Base-by-base conservation (phyloP, 2,329 filamentous ascomycete species). In the Lachnellula hyalina region DNA sequence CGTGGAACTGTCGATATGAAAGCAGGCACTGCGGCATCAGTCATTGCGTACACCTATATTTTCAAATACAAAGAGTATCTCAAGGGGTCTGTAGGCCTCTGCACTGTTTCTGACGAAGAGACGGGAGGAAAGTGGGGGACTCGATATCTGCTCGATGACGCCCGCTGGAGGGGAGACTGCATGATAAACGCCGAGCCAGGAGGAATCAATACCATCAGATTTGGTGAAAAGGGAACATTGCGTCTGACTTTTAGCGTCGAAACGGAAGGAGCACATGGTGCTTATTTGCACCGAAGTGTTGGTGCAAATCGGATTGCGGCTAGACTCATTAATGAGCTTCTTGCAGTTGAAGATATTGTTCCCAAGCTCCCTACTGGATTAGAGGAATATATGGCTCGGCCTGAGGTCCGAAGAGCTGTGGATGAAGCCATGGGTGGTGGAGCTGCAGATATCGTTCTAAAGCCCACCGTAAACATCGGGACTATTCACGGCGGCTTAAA, bases 1-100 rank as follows among this genome's bases (percentile, higher is more conserved):
- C 63, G 72, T 19, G 72, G 71, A 2, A 68, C 65, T 0, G 73
- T 74, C 1, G 73, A 75, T 54, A 75, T 76, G 73, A 75, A 75
- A 60, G 70, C 72, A 5, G 73, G 73, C 0, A 74, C 70, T 5
- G 71, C 70, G 1, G 72, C 73, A 0, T 65, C 63, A 2, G 64
- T 73, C 5, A 69, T 74, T n/a, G 73, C 72, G 3, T 75, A 69
- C 52, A 60, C 63, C 1, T 69, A 70, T 42, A 58, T 74, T 6
- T 56, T 62, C 50, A 46, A 51, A 32, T 59, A 65, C 38, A 59
- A 60, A 5, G 47, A 63, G 23, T 47, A 57, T 7, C 49, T 70
- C 1, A 50, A 46, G 23, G 62, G 65, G 34, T 65, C 61, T 44
- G 51, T 66, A 1, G 66, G 53, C 3, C 49, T 74, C 12, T 68